Evolutionary conservation across 805 yeast genomes (phyloP).

Genomic region (Sugiyamaella valdiviana): DNA sequence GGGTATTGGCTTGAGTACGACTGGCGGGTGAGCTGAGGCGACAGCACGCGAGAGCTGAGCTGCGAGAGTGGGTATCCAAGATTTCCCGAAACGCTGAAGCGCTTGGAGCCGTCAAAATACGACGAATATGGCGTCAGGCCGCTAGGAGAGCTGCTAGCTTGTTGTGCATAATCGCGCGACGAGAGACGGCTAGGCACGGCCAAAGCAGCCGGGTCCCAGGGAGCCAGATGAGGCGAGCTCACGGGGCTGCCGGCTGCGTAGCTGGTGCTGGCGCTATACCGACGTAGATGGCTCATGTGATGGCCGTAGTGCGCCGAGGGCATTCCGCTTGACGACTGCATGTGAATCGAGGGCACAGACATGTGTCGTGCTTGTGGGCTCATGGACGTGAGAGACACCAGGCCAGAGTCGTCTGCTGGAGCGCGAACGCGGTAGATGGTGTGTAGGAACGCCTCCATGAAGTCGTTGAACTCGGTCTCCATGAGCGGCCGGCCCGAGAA

Average conservation of each 20-base stretch:
- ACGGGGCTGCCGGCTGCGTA: background rate
- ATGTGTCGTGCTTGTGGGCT: background rate
- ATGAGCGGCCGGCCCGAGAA: slow-evolving; percentile 58
- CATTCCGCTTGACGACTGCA: background rate
- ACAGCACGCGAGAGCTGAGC: background rate
- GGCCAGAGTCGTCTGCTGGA: slow-evolving; percentile 5
- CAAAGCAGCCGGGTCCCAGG: background rate
- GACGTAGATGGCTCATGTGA: background rate
- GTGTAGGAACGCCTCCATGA: slow-evolving; percentile 40
- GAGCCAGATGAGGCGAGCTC: background rate
- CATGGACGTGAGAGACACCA: background rate
- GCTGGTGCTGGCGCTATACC: background rate
- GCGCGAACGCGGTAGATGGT: slow-evolving; percentile 16
- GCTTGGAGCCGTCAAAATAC: too few species aligned
- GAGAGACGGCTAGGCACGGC: background rate
- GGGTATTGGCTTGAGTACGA: slow-evolving; percentile 1
- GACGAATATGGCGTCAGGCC: too few species aligned
- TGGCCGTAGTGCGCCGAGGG: background rate
- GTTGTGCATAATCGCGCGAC: background rate
- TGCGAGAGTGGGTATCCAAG: background rate
- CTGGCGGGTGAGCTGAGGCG: slow-evolving; percentile 1
- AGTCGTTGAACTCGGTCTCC: slow-evolving; percentile 52
- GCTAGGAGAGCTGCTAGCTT: too few species aligned
- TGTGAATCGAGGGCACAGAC: background rate
- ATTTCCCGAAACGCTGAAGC: background rate